Evolutionary conservation across 768 basidiomycete genomes (phyloP).

Genomic region (Xerocomus spinulosus): DNA sequence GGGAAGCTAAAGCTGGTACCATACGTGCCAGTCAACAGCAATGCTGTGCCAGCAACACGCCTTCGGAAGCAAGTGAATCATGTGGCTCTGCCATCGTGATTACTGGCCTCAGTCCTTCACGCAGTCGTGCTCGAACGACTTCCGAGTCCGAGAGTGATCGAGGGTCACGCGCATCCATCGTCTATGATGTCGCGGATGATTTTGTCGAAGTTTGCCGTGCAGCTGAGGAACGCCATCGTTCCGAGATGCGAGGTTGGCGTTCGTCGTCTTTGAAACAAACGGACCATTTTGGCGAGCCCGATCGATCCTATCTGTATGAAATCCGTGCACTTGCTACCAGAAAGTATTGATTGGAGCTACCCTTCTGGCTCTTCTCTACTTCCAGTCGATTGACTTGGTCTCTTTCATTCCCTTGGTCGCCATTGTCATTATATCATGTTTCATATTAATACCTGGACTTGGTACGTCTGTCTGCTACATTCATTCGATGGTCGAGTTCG

Average conservation of each 20-base stretch:
- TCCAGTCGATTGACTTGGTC: not conserved
- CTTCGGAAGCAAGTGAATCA: slow-evolving; percentile 25
- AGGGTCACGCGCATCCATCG: slow-evolving; percentile 74
- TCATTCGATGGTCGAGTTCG: slow-evolving; percentile 18
- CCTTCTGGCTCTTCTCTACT: not conserved
- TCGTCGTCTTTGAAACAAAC: slow-evolving; percentile 21
- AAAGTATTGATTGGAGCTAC: slow-evolving; percentile 50
- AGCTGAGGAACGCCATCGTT: slow-evolving; percentile 79
- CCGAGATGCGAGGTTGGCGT: slow-evolving; percentile 82
- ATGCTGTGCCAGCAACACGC: slow-evolving; percentile 24
- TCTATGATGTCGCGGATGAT: slow-evolving; percentile 70
- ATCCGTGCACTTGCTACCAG: slow-evolving; percentile 84
- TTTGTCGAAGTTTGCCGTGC: slow-evolving; percentile 66
- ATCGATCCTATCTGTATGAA: slow-evolving; percentile 69
- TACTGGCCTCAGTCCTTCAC: slow-evolving; percentile 56
- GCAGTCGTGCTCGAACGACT: slow-evolving; percentile 57
- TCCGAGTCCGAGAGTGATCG: slow-evolving; percentile 74
- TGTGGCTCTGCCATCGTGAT: slow-evolving; percentile 26
- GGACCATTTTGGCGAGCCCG: slow-evolving; percentile 36
- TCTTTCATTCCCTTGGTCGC: not conserved
- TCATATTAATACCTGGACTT: slow-evolving; percentile 23
- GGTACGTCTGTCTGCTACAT: slow-evolving; percentile 17
- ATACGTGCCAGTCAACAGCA: slow-evolving; percentile 62
- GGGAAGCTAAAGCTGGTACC: slow-evolving; percentile 74
- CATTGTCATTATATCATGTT: slow-evolving; percentile 4